Conservation (phyloP, 495 filamentous ascomycete species). For the Delitschia confertaspora region DNA sequence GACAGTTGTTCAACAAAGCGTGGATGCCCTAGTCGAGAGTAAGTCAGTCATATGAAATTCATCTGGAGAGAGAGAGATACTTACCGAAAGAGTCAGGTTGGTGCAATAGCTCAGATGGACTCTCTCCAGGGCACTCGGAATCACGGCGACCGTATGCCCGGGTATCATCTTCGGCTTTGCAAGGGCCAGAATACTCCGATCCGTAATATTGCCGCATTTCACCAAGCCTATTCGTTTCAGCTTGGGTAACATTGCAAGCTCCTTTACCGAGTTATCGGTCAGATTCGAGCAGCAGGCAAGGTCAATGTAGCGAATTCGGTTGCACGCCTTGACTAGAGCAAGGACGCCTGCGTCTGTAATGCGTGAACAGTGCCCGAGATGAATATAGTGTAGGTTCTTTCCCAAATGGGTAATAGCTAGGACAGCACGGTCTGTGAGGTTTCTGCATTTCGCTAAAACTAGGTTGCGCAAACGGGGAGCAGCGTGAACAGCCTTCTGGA, state of each 20-base stretch:
- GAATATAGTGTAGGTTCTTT: conserved; percentile 94
- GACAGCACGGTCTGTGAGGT: conserved; percentile 87
- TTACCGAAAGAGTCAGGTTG: conserved; percentile 67
- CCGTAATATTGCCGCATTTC: conserved; percentile 84
- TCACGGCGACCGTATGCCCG: conserved; percentile 40
- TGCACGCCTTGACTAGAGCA: conserved; percentile 74
- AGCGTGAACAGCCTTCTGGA: conserved; percentile 74
- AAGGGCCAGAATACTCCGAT: conserved; percentile 76
- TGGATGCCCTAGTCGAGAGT: conserved; percentile 69
- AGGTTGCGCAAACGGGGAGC: conserved; percentile 87
- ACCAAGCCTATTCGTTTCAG: conserved; percentile 89
- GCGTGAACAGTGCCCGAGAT: conserved; percentile 84
- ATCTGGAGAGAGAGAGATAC: conserved; percentile 29
- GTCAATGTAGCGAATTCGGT: conserved; percentile 94
- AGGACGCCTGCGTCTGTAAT: conserved; percentile 84
- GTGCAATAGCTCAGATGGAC: conserved; percentile 97
- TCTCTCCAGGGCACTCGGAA: conserved; percentile 65
- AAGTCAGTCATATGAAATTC: conserved; percentile 4
- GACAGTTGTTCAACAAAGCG: conserved; percentile 79
- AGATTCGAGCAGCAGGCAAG: conserved; percentile 87
- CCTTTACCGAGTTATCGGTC: conserved; percentile 78
- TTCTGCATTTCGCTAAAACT: conserved; percentile 85
- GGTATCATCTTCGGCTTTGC: conserved; percentile 49
- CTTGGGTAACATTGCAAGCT: conserved; percentile 81
- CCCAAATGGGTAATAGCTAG: conserved; percentile 75